phyloP scores from a whole-genome alignment of 306 rosid genomes.

The Chamaecrista fasciculata region DNA sequence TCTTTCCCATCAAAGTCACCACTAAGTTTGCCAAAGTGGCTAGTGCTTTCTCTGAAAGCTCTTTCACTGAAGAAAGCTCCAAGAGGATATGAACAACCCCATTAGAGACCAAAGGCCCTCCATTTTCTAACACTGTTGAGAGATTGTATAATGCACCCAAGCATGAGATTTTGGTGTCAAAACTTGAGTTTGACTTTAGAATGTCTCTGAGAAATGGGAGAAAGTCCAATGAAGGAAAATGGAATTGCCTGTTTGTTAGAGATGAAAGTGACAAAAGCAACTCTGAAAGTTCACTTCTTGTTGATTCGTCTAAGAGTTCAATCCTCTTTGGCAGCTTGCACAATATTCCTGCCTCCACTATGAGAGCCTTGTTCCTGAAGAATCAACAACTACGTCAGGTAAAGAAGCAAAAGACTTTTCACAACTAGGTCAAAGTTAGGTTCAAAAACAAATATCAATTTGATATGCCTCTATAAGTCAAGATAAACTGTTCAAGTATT shows the following conservation, averaged over 20 bases:
- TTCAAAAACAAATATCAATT: too few species aligned
- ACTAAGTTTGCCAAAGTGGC: constrained; percentile 59
- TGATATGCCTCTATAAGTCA: too few species aligned
- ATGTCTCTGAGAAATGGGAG: constrained; percentile 48
- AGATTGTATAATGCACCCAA: constrained; percentile 51
- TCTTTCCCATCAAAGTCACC: constrained; percentile 62
- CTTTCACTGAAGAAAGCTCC: constrained; percentile 34
- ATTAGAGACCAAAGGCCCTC: constrained; percentile 46
- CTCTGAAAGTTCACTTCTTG: constrained; percentile 47
- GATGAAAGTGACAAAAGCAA: constrained; percentile 51
- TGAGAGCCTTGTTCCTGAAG: constrained; percentile 56
- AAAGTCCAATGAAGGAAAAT: constrained; percentile 40
- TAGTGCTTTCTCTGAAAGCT: constrained; percentile 55
- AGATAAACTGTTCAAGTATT: background rate
- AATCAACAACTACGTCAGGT: constrained; percentile 7
- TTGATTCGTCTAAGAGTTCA: constrained; percentile 46
- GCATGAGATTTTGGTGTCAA: constrained; percentile 47
- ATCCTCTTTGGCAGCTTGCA: constrained; percentile 48
- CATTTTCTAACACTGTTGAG: constrained; percentile 51
- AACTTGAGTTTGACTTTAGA: constrained; percentile 39
- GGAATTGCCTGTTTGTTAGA: constrained; percentile 44
- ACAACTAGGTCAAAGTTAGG: constrained; percentile 27
- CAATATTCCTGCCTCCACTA: constrained; percentile 64
- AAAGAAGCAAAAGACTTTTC: constrained; percentile 11
- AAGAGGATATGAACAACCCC: constrained; percentile 53